These are phyloP conservation scores for Avena sativa DNA, from an alignment of 176 grass and related monocot genomes.

Conservation along the genomic window DNA sequence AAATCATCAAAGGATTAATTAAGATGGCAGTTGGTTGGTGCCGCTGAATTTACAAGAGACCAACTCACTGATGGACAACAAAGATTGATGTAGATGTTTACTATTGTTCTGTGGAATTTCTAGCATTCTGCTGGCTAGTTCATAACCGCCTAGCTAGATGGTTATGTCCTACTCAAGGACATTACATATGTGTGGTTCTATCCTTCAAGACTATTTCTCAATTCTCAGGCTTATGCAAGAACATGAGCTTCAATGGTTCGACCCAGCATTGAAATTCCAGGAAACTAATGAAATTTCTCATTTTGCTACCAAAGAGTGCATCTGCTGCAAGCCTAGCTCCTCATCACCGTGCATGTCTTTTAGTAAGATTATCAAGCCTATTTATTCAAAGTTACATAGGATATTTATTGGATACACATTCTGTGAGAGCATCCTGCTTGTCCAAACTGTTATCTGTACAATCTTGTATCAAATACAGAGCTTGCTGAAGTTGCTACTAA, in stretches of 20 bases:
- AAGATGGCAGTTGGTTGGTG: not conserved
- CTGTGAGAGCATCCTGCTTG: conserved; percentile 21
- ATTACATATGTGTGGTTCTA: conserved; percentile 18
- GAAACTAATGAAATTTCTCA: not conserved
- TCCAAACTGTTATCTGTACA: conserved; percentile 33
- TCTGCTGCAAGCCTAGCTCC: conserved; percentile 36
- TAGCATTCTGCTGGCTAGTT: conserved; percentile 26
- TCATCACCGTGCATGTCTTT: conserved; percentile 9
- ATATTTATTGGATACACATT: conserved; percentile 35
- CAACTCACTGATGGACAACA: not conserved
- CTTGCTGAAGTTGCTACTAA: not conserved
- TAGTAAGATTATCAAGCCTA: conserved; percentile 41
- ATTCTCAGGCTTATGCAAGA: conserved; percentile 12
- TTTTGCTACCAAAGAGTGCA: conserved; percentile 21
- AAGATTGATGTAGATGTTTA: conserved; percentile 3
- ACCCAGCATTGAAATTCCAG: not conserved
- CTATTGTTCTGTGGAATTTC: not conserved
- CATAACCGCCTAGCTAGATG: conserved; percentile 10
- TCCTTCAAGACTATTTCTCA: conserved; percentile 18
- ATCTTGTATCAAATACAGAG: conserved; percentile 35
- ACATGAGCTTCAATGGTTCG: conserved; percentile 15
- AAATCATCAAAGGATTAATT: conserved; percentile 9
- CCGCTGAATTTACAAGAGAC: conserved; percentile 4
- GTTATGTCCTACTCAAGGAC: conserved; percentile 5
- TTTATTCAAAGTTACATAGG: conserved; percentile 37